Evolutionary conservation across 1,284 basidiomycete species (phyloP).

Genomic region (Cutaneotrichosporon sp.): DNA sequence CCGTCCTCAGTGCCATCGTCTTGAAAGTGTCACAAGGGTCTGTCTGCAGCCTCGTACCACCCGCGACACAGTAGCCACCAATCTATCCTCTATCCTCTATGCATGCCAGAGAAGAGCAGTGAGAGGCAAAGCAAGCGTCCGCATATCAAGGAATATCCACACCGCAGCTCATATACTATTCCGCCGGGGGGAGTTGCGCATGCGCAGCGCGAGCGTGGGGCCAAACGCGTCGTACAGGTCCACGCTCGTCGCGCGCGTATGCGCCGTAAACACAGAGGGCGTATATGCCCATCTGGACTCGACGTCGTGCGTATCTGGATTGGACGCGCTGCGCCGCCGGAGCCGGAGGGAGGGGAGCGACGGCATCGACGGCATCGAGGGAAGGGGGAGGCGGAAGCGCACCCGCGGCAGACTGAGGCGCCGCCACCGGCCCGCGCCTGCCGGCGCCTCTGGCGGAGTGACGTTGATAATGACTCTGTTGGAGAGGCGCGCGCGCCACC

Average conservation of each 20-base stretch:
- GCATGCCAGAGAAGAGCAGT: no score
- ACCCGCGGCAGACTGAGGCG: neutral
- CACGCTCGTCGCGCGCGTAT: neutral
- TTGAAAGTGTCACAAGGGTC: no score
- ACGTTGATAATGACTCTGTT: neutral
- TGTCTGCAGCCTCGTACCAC: no score
- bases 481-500: neutral
- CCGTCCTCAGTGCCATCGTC: no score
- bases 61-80: no score
- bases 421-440: neutral
- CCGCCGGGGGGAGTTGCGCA: neutral
- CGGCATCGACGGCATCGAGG: neutral
- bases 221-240: slow-evolving; percentile 1
- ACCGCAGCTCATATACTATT: neutral
- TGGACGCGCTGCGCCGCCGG: neutral
- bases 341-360: neutral
- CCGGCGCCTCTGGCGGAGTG: neutral
- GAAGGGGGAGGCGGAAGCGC: neutral
- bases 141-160: no score
- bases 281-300: neutral
- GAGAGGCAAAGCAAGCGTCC: no score
- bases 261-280: neutral
- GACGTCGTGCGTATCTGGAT: neutral
- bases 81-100: no score
- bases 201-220: neutral